Percentiles rank a stretch among this genome's conserved stretches.
Conservation (phyloP, 83 land plant genomes). For the Diphasiastrum complanatum region DNA sequence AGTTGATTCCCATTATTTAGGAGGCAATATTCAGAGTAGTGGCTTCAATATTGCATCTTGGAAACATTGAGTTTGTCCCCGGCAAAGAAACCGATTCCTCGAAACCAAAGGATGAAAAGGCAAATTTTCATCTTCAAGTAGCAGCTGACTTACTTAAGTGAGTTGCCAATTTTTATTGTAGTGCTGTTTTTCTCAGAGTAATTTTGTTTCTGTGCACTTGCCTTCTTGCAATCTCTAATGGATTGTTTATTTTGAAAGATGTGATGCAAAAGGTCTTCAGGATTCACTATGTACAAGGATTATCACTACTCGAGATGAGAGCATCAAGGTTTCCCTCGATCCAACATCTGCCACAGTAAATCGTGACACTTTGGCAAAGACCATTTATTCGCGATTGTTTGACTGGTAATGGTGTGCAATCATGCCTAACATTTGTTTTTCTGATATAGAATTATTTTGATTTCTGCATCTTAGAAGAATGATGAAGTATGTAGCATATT, state of each 20-base stretch:
- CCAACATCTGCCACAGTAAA: conserved; percentile 64
- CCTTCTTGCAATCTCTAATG: neutral
- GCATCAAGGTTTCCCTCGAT: conserved; percentile 73
- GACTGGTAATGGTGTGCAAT: no score
- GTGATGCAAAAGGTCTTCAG: conserved; percentile 64
- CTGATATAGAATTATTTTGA: no score
- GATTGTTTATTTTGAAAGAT: conserved; percentile 41
- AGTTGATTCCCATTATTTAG: no score
- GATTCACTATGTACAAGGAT: conserved; percentile 87
- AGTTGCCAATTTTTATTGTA: no score
- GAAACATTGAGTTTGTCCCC: conserved; percentile 79
- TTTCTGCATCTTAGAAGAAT: no score
- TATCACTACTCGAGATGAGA: conserved; percentile 91
- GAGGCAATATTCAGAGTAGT: conserved; percentile 97
- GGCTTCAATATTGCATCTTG: conserved; percentile 91
- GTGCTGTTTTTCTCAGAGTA: neutral
- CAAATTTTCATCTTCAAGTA: conserved; percentile 76
- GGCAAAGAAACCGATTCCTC: conserved; percentile 92
- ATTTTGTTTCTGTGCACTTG: neutral
- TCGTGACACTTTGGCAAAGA: conserved; percentile 95
- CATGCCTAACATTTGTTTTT: no score
- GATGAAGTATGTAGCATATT: no score
- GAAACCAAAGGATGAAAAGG: conserved; percentile 74
- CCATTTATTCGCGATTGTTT: conserved; percentile 90
- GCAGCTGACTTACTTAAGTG: conserved; percentile 94